phyloP scores from a whole-genome alignment of 306 rosid genomes.

The Corylus heterophylla region DNA sequence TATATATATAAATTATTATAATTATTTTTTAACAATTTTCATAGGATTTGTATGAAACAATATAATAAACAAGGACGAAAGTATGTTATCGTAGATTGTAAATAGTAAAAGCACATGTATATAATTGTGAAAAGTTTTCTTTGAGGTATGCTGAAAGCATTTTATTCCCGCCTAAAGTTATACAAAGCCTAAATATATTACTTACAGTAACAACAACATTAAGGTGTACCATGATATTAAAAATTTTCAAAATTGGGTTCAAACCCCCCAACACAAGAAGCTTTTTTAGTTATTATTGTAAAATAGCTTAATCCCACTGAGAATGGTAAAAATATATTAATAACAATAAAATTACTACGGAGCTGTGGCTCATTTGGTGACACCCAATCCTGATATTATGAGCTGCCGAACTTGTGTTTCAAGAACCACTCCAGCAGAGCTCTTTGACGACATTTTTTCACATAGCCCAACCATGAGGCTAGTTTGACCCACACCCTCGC shows the following conservation, averaged over 20 bases:
- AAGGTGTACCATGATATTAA: neutral
- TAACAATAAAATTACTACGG: neutral
- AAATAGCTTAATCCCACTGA: too few species aligned
- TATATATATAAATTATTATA: too few species aligned
- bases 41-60: too few species aligned
- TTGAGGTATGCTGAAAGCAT: too few species aligned
- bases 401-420: neutral
- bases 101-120: too few species aligned
- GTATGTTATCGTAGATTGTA: too few species aligned
- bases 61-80: too few species aligned
- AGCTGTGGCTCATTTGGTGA: neutral
- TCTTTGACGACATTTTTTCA: neutral
- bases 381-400: neutral
- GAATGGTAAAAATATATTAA: neutral
- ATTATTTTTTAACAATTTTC: too few species aligned
- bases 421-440: neutral
- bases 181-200: neutral
- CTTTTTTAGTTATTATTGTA: neutral
- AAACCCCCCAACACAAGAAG: neutral
- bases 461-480: neutral
- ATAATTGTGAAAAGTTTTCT: too few species aligned
- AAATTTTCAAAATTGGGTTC: neutral
- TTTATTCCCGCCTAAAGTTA: too few species aligned
- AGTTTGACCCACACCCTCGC: neutral
- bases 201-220: neutral